Percentiles rank a stretch among this genome's conserved stretches.
These are phyloP conservation scores for Flagelloscypha sp. DNA, from an alignment of 768 basidiomycete genomes.

Conservation along the genomic window DNA sequence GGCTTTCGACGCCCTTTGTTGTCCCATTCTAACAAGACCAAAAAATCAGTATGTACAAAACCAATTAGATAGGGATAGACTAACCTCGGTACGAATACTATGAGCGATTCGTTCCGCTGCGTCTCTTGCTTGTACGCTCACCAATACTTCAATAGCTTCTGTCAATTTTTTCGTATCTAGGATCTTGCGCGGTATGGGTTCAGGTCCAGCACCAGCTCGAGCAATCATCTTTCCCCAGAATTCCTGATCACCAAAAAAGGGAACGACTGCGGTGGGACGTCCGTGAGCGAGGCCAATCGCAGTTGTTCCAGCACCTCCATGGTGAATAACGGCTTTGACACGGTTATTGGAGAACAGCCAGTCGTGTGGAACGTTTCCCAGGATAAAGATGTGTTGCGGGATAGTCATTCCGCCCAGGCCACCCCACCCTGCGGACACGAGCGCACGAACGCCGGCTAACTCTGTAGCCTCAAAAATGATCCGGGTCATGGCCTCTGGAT, in stretches of 20 bases:
- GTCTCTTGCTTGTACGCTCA: constrained; percentile 20
- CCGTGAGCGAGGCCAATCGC: constrained; percentile 35
- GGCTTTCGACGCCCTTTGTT: constrained; percentile 22
- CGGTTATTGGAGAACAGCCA: constrained; percentile 33
- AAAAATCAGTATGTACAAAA: background rate
- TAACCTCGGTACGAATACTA: constrained; percentile 27
- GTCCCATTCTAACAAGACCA: constrained; percentile 14
- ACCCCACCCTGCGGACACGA: constrained; percentile 42
- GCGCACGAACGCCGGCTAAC: constrained; percentile 28
- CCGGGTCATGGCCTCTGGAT: constrained; percentile 25
- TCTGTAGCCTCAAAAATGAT: constrained; percentile 32
- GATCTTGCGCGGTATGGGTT: constrained; percentile 20
- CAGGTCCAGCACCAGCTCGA: constrained; percentile 34
- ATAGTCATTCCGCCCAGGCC: constrained; percentile 27
- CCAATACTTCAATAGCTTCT: constrained; percentile 25
- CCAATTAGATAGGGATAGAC: constrained; percentile 3
- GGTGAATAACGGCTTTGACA: constrained; percentile 36
- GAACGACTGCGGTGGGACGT: constrained; percentile 34
- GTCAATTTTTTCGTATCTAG: constrained; percentile 6
- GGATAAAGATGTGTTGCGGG: constrained; percentile 28
- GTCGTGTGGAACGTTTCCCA: constrained; percentile 40
- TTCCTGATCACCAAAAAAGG: constrained; percentile 41
- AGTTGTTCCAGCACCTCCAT: constrained; percentile 40
- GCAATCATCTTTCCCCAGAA: constrained; percentile 34
- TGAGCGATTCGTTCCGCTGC: constrained; percentile 30